These are phyloP conservation scores for Suillus clintonianus DNA, from an alignment of 768 basidiomycete genomes.

Conservation along the genomic window DNA sequence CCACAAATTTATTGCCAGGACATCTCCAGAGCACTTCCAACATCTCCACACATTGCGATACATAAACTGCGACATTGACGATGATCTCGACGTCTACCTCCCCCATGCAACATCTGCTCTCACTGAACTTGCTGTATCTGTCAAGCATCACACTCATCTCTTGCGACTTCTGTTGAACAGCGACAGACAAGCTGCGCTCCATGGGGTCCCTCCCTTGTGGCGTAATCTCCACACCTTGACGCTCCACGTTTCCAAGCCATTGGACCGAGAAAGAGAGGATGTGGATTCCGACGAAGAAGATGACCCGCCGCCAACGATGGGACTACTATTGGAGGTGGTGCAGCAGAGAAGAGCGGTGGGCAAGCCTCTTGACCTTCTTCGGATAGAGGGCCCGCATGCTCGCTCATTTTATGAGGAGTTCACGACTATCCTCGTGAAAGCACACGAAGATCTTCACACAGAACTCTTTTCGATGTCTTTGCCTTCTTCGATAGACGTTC, in stretches of 20 bases:
- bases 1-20: constrained; percentile 38
- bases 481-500: constrained; percentile 16
- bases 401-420: constrained; percentile 29
- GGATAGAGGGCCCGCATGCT: constrained; percentile 26
- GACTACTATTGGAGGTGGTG: constrained; percentile 31
- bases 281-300: constrained; percentile 32
- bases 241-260: constrained; percentile 27
- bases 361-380: constrained; percentile 23
- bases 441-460: constrained; percentile 26
- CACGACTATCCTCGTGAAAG: constrained; percentile 23
- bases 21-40: constrained; percentile 35
- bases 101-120: constrained; percentile 34
- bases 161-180: constrained; percentile 34
- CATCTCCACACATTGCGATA: constrained; percentile 33
- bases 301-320: constrained; percentile 31
- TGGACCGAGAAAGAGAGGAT: constrained; percentile 33
- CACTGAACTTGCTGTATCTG: constrained; percentile 35
- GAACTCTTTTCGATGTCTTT: constrained; percentile 15
- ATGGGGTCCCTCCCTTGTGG: constrained; percentile 32
- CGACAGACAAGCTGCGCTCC: constrained; percentile 34
- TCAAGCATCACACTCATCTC: constrained; percentile 32
- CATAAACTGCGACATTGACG: constrained; percentile 36
- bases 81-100: constrained; percentile 37
- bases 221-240: constrained; percentile 31
- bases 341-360: constrained; percentile 33